Base-by-base conservation (phyloP, 1,284 basidiomycete genomes). In the Neolentinus lepideus region DNA sequence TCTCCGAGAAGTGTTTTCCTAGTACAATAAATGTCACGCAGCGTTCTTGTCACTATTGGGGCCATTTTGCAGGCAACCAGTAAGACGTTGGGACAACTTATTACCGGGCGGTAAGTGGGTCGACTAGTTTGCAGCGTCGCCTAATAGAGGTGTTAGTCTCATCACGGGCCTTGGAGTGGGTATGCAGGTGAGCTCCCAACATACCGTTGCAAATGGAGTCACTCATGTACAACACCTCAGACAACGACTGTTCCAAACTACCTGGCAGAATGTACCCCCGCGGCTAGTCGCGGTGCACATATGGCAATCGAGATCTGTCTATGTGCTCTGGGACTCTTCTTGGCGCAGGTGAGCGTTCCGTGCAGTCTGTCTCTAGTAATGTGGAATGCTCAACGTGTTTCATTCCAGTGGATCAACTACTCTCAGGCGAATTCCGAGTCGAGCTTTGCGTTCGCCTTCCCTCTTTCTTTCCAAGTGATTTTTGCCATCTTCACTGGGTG, bases 391-490 rank as follows among this genome's bases (percentile, higher is more conserved):
- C 29, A 31, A 4, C 29, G n/a, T n/a, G n/a, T 21, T 19, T 25
- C 19, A 47, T n/a, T 22, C 27, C 47, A 50, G 47, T 50, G 47
- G 47, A 50, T 50, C 47, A 50, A 50, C 47, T 50, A 50, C 27
- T 50, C 47, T 4, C 47, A 50, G 24, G 22, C 47, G 25, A 6
- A 50, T n/a, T 50, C 47, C 22, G 27, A 50, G 14, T 50, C 47
- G 6, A 8, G 12, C 24, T 50, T 50, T 22, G 47, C 47, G 11
- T 50, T 50, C 47, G 16, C 47, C 47, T 50, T 83, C 46, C 84
- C 86, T 8, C 80, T 85, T 1, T 56, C 84, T 56, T 59, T 84
- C 52, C 88, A 89, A 66, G 69, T 89, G 54, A 58, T 62, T 60
- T 66, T 90, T 19, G 68, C 88, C 61, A 77, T 74, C 66, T 82